Percentiles rank a stretch among this genome's conserved stretches.
Conservation (phyloP, 768 basidiomycete species). For the Leccinum disarticulatum region DNA sequence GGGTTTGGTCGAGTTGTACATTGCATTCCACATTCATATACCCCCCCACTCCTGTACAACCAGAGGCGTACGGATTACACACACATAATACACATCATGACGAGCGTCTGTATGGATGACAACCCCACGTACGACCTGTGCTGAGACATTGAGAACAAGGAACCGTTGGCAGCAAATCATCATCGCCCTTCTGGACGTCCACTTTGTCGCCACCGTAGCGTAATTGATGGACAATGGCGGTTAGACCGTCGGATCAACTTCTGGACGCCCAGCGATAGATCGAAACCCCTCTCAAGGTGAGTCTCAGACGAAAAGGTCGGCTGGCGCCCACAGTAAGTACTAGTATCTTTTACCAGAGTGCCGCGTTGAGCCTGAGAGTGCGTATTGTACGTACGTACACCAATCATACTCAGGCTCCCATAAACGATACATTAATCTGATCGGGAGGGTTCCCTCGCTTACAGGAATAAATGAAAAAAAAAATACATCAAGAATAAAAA, state of each 20-base stretch:
- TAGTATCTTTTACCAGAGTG: too few relatives aligned
- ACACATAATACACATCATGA: not conserved
- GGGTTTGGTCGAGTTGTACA: not conserved
- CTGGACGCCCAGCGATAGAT: not conserved
- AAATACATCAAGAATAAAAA: not conserved
- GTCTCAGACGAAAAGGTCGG: not conserved
- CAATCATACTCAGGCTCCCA: too few relatives aligned
- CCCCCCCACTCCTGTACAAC: not conserved
- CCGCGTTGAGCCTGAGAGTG: too few relatives aligned
- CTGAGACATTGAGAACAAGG: not conserved
- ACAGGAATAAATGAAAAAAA: not conserved
- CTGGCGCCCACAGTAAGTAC: too few relatives aligned
- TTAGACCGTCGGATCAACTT: not conserved
- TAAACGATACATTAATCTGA: not conserved
- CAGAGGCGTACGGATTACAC: not conserved
- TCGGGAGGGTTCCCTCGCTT: not conserved
- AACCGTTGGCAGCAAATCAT: not conserved
- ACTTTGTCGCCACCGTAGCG: not conserved
- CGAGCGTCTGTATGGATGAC: not conserved
- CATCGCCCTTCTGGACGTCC: not conserved
- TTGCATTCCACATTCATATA: not conserved
- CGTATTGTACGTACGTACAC: too few relatives aligned
- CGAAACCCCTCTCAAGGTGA: not conserved
- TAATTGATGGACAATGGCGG: not conserved
- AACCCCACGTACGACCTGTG: not conserved